These are phyloP conservation scores for Nakazawaea populi DNA, from an alignment of 805 yeast genomes.

Conservation along the genomic window DNA sequence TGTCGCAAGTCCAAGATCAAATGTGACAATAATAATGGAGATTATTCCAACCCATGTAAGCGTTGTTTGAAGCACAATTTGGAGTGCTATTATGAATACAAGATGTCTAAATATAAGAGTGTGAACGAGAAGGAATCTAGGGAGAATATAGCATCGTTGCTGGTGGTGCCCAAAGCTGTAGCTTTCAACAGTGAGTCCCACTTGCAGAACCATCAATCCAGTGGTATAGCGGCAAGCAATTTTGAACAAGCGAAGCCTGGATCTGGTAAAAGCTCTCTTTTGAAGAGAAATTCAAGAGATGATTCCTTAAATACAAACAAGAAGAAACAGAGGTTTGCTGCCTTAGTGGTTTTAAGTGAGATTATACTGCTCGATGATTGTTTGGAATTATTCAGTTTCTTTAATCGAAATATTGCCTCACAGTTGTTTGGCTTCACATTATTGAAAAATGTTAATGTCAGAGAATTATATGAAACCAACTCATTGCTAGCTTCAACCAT, in stretches of 20 bases:
- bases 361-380: conserved; percentile 4
- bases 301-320: background rate
- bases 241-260: no score
- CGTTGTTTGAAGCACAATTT: conserved; percentile 47
- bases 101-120: conserved; percentile 34
- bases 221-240: no score
- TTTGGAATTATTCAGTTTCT: conserved; percentile 39
- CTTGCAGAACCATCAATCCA: no score
- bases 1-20: conserved; percentile 60
- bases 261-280: no score
- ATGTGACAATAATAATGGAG: conserved; percentile 41
- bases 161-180: background rate
- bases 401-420: conserved; percentile 50
- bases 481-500: conserved; percentile 56
- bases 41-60: conserved; percentile 43
- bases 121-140: background rate
- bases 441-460: conserved; percentile 39
- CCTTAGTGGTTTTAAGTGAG: conserved; percentile 10
- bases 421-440: conserved; percentile 64
- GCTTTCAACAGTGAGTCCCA: no score
- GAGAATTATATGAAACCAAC: conserved; percentile 36
- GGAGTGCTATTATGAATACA: conserved; percentile 53
- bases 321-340: conserved; percentile 8
- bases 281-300: background rate
- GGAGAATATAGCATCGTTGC: background rate